These are phyloP conservation scores for Chytriomyces sp. DNA, from an alignment of 192 early-diverging fungal species.

Conservation along the genomic window DNA sequence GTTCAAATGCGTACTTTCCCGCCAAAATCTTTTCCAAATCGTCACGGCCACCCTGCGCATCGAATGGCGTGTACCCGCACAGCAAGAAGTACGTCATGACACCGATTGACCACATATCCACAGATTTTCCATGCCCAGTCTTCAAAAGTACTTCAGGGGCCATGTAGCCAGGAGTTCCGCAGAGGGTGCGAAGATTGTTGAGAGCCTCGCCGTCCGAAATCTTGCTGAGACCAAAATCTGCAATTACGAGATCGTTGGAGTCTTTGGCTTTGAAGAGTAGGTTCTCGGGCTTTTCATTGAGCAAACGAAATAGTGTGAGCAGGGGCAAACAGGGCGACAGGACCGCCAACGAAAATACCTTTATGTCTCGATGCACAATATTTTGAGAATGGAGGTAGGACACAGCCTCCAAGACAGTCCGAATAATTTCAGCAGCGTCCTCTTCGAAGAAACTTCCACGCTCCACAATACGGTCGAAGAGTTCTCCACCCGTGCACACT, in stretches of 20 bases:
- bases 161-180: constrained; percentile 56
- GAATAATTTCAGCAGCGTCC: constrained; percentile 74
- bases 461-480: constrained; percentile 78
- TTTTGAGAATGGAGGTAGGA: constrained; percentile 84
- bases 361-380: constrained; percentile 74
- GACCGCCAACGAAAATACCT: constrained; percentile 22
- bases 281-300: constrained; percentile 86
- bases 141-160: constrained; percentile 75
- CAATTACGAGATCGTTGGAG: constrained; percentile 44
- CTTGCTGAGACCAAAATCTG: constrained; percentile 81
- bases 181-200: constrained; percentile 30
- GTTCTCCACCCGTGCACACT: constrained; percentile 71
- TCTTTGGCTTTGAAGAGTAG: constrained; percentile 45
- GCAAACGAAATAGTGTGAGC: not conserved
- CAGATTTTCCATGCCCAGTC: constrained; percentile 81
- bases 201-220: constrained; percentile 30
- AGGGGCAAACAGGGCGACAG: not conserved
- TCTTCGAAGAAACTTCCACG: constrained; percentile 64
- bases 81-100: constrained; percentile 85
- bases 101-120: constrained; percentile 95
- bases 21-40: constrained; percentile 52
- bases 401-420: constrained; percentile 73
- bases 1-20: constrained; percentile 51
- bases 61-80: constrained; percentile 65
- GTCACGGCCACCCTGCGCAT: constrained; percentile 42